Evolutionary conservation across 768 basidiomycete species (phyloP), one percentile per base, ranked within the genome.

Genomic region (Fomitopsis pulvina): DNA sequence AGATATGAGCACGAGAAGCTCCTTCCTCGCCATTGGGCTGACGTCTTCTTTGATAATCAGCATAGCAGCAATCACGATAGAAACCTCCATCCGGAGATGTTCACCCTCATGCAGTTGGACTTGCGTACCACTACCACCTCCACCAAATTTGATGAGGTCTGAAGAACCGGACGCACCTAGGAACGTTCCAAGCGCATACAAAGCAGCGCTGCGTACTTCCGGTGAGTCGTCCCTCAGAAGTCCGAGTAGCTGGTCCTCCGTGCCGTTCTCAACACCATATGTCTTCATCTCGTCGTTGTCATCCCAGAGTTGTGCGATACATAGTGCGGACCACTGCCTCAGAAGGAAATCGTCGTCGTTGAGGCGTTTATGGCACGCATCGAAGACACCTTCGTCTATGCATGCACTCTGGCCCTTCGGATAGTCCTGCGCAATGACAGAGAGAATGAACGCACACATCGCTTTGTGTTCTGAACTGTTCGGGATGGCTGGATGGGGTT

Each of bases 361-460:
- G 2, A 97, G 71, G 28, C 87, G 79, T 25, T 85, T 81, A 55
- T 88, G 84, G 63, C 93, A 96, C 49, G 84, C 79, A 52, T 94
- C 87, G 55, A 98, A 92, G 1, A 96, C 90, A 14, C 76, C 71
- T 59, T 85, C 87, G 53, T 76, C 72, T 69, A 85, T 80, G 65
- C 92, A 94, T 2, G 91, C 91, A 45, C 78, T 76, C 68, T 98
- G 93, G 4, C 94, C 94, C 2, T 77, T 76, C n/a, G 79, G 77
- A 63, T 85, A 91, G 60, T 92, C 92, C n/a, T 95, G 83, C 34
- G 87, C 84, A 44, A 96, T 83, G 12, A 92, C 83, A 21, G 87
- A 79, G 24, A 98, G 81, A 58, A 97, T 93, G 70, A 98, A 98
- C 1, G 92, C 89, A 63, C 94, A 98, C 95, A 98, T 98, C 1